phyloP scores from a whole-genome alignment of 331 rosid genomes.

The Telfairia occidentalis region DNA sequence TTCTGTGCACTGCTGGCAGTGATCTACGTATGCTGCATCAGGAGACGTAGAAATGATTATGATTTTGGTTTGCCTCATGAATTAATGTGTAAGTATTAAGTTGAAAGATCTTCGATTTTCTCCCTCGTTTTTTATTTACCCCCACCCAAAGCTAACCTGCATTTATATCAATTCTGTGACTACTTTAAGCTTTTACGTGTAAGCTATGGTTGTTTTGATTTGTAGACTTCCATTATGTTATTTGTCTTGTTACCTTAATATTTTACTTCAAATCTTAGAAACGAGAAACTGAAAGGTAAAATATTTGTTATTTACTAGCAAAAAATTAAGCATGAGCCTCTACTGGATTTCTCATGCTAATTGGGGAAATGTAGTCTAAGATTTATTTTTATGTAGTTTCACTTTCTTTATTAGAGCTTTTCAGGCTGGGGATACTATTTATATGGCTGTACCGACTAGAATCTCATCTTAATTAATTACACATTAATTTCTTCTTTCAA shows the following conservation, averaged over 20 bases:
- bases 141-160: neutral
- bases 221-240: neutral
- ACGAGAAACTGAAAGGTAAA: neutral
- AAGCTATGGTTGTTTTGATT: neutral
- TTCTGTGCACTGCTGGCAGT: slow-evolving; percentile 44
- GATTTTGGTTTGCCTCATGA: slow-evolving; percentile 88
- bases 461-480: neutral
- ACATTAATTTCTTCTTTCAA: neutral
- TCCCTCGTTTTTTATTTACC: neutral
- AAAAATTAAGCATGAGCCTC: neutral
- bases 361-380: neutral
- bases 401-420: neutral
- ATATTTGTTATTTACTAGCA: neutral
- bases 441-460: neutral
- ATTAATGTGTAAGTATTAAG: slow-evolving; percentile 52
- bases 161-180: neutral
- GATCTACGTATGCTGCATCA: slow-evolving; percentile 50
- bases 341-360: neutral
- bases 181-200: neutral
- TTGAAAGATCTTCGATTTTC: neutral
- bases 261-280: neutral
- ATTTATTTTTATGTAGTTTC: neutral
- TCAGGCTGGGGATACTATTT: neutral
- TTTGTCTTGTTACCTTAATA: neutral
- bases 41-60: slow-evolving; percentile 70